Base-by-base conservation (phyloP, 768 basidiomycete species). In the Heimioporus sp. region DNA sequence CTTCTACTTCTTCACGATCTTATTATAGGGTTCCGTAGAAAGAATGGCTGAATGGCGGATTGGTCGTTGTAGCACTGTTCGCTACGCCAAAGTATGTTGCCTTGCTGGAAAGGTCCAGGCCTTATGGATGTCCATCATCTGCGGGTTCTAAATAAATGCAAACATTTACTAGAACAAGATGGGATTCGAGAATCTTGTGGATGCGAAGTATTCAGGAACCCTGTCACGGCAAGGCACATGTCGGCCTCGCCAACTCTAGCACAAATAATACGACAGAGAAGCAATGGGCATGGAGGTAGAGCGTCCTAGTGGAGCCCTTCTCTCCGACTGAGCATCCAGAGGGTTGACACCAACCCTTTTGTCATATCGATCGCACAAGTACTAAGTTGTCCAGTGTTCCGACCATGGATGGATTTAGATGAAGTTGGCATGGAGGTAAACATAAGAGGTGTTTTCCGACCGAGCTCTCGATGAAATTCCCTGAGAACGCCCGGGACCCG, bases 1-100 rank as follows among this genome's bases (percentile, higher is more conserved):
- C 93, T 71, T 98, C 94, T 96, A 99, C 85, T 98, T 98, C 82
- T 96, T 94, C 80, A 98, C 95, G 12, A 95, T 98, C 76, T 94
- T 94, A 50, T 80, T 80, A 69, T 95, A 96, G 36, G 98, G 76
- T 57, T 98, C 93, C 13, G 90, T 69, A 16, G 96, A 94, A 46
- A 99, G 85, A 72, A 93, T 95, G 45, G 95, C 93, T 98, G 85
- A 72, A 93, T 95, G 45, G 95, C 93, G n/a, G 95, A 97, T 67
- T 97, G 95, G 66, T 99, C 97, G 70, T 97, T 98, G 76, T 98
- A 99, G 74, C 98, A 99, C 93, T 96, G 57, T 4, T 36, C 16
- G 12, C 13, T 38, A 28, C 38, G 44, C 59, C 20, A 52, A 34
- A 9, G 38, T 31, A 10, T 28, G 16, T 5, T n/a, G n/a, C n/a